Conservation (phyloP, 306 rosid genomes). For the apple (Malus domestica) region DNA sequence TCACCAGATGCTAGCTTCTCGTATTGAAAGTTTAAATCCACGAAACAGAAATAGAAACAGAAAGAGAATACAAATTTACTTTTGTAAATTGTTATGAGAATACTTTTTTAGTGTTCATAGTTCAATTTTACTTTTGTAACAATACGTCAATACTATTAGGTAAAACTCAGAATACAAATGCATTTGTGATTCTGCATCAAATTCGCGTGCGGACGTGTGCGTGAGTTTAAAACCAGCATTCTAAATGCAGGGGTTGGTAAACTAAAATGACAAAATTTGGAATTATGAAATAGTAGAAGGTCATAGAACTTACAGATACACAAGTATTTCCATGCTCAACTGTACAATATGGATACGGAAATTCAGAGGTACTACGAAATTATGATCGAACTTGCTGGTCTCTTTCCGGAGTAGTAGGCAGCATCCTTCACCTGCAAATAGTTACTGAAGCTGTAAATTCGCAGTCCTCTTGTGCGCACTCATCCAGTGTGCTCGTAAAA, state of each 20-base stretch:
- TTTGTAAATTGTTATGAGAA: not conserved
- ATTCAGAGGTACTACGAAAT: too few relatives aligned
- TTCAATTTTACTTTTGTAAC: not conserved
- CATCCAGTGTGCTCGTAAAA: too few relatives aligned
- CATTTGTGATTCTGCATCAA: not conserved
- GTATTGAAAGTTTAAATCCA: not conserved
- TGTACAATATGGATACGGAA: too few relatives aligned
- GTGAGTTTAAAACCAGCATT: not conserved
- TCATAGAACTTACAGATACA: too few relatives aligned
- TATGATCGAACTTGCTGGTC: too few relatives aligned
- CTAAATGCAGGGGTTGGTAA: not conserved
- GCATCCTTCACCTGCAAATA: too few relatives aligned
- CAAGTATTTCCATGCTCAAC: too few relatives aligned
- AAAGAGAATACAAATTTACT: too few relatives aligned
- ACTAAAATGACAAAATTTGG: not conserved
- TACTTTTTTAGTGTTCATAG: not conserved
- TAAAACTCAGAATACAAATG: not conserved
- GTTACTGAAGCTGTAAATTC: too few relatives aligned
- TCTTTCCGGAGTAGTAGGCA: too few relatives aligned
- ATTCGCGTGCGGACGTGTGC: not conserved
- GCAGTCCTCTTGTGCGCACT: too few relatives aligned
- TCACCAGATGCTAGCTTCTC: conserved; percentile 1
- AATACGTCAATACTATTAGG: not conserved
- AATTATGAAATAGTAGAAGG: too few relatives aligned
- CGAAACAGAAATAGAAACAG: not conserved